Percentiles rank a stretch among this genome's conserved stretches.
Evolutionary conservation across 306 rosid species (phyloP).

Genomic region (Prunus persica): DNA sequence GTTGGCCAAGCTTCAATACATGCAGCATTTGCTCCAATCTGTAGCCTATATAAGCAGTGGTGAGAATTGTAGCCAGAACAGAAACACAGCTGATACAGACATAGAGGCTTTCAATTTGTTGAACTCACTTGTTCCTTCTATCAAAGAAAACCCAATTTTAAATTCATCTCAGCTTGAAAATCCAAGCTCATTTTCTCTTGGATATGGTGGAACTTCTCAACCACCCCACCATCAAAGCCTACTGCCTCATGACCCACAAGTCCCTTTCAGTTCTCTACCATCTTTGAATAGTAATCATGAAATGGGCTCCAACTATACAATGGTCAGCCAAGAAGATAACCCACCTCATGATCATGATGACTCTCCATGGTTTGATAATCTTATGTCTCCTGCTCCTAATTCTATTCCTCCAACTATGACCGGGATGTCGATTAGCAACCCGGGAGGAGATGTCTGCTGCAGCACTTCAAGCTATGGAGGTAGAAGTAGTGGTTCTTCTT

Average conservation of each 20-base stretch:
- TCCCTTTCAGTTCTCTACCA: slow-evolving; percentile 60
- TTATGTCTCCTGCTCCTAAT: slow-evolving; percentile 28
- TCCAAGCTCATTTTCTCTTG: slow-evolving; percentile 39
- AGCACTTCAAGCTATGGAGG: slow-evolving; percentile 54
- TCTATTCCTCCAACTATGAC: slow-evolving; percentile 29
- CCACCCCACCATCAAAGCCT: slow-evolving; percentile 65
- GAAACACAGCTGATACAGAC: background rate
- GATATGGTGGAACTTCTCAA: slow-evolving; percentile 39
- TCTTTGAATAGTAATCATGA: slow-evolving; percentile 43
- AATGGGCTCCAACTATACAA: slow-evolving; percentile 38
- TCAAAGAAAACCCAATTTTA: slow-evolving; percentile 29
- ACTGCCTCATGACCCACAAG: slow-evolving; percentile 50
- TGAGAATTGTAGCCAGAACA: slow-evolving; percentile 12
- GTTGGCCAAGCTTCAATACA: slow-evolving; percentile 55
- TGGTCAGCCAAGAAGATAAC: slow-evolving; percentile 45
- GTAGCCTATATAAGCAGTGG: slow-evolving; percentile 23
- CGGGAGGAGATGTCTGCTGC: slow-evolving; percentile 58
- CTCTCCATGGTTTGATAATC: slow-evolving; percentile 31
- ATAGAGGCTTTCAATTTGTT: slow-evolving; percentile 34
- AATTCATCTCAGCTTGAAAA: slow-evolving; percentile 25
- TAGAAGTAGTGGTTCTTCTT: slow-evolving; percentile 23
- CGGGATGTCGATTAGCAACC: slow-evolving; percentile 17
- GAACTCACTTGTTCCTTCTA: slow-evolving; percentile 28
- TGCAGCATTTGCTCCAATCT: slow-evolving; percentile 53
- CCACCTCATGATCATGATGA: slow-evolving; percentile 19